These are phyloP conservation scores for Quercus suber DNA, from an alignment of 306 rosid species.

Conservation along the genomic window DNA sequence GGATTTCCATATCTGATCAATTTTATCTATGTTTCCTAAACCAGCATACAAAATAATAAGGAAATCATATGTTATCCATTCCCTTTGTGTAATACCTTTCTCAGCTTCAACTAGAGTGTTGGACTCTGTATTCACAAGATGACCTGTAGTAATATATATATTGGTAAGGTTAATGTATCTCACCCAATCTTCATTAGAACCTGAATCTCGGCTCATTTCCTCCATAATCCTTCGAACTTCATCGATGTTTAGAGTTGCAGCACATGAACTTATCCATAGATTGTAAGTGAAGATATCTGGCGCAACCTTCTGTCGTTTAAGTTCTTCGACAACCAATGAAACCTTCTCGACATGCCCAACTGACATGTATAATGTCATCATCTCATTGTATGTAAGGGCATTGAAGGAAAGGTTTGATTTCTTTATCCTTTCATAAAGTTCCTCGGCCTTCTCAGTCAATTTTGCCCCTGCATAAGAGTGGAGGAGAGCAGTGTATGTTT, in stretches of 20 bases:
- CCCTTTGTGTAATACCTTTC: slow-evolving; percentile 65
- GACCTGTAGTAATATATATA: slow-evolving; percentile 49
- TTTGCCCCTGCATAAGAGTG: slow-evolving; percentile 80
- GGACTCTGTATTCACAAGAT: slow-evolving; percentile 50
- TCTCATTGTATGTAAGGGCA: slow-evolving; percentile 79
- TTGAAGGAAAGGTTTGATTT: slow-evolving; percentile 48
- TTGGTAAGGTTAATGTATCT: slow-evolving; percentile 63
- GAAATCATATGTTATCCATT: slow-evolving; percentile 91
- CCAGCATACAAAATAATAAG: slow-evolving; percentile 80
- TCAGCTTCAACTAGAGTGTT: slow-evolving; percentile 62
- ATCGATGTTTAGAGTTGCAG: slow-evolving; percentile 60
- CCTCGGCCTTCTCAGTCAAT: slow-evolving; percentile 76
- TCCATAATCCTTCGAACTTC: slow-evolving; percentile 60
- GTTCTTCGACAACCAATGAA: slow-evolving; percentile 58
- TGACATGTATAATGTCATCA: slow-evolving; percentile 92
- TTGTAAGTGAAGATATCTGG: slow-evolving; percentile 90
- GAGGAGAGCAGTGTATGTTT: slow-evolving; percentile 85
- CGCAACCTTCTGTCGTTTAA: slow-evolving; percentile 51
- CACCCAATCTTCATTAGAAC: slow-evolving; percentile 61
- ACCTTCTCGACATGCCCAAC: slow-evolving; percentile 88
- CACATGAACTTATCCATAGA: slow-evolving; percentile 88
- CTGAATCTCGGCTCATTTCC: slow-evolving; percentile 59
- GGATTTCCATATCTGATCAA: slow-evolving; percentile 86
- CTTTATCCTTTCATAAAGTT: slow-evolving; percentile 61
- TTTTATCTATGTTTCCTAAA: slow-evolving; percentile 63